phyloP scores from a whole-genome alignment of 2,329 filamentous ascomycete species.

The Epichloe uncinata region DNA sequence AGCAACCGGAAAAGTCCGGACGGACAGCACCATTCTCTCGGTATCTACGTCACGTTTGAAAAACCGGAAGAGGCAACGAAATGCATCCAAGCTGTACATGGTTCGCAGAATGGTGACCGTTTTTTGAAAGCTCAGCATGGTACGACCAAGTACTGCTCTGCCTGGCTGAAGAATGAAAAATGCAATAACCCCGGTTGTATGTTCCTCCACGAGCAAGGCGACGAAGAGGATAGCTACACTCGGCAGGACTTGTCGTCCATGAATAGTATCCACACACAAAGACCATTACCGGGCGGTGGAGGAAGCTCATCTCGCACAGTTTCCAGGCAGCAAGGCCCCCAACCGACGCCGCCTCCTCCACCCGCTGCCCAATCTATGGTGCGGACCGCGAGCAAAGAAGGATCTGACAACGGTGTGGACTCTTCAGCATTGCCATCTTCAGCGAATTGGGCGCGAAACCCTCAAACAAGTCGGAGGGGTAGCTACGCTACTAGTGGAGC shows the following conservation, averaged over 20 bases:
- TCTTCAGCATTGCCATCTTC: constrained; percentile 84
- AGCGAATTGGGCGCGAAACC: constrained; percentile 77
- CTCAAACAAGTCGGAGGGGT: constrained; percentile 53
- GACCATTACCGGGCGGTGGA: constrained; percentile 42
- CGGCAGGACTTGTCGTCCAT: constrained; percentile 88
- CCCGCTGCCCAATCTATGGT: constrained; percentile 51
- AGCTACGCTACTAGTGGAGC: constrained; percentile 74
- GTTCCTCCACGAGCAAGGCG: constrained; percentile 96
- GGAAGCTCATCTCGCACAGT: constrained; percentile 39
- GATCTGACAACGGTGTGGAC: constrained; percentile 57
- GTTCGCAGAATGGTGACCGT: constrained; percentile 80
- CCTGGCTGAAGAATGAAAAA: constrained; percentile 84
- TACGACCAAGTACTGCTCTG: constrained; percentile 97
- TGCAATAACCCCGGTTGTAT: constrained; percentile 96
- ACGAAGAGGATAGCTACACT: constrained; percentile 93
- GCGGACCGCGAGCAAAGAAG: constrained; percentile 66
- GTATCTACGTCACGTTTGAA: constrained; percentile 97
- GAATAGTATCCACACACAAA: constrained; percentile 76
- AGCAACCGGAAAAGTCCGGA: constrained; percentile 79
- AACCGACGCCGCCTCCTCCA: constrained; percentile 25
- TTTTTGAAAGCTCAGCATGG: constrained; percentile 64
- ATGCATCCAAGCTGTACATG: constrained; percentile 87
- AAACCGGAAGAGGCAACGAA: constrained; percentile 77
- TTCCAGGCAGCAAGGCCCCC: constrained; percentile 35
- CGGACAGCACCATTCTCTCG: constrained; percentile 72